Evolutionary conservation across 73 alveolate species (phyloP).

Genomic region (Paramecium pentaurelia): DNA sequence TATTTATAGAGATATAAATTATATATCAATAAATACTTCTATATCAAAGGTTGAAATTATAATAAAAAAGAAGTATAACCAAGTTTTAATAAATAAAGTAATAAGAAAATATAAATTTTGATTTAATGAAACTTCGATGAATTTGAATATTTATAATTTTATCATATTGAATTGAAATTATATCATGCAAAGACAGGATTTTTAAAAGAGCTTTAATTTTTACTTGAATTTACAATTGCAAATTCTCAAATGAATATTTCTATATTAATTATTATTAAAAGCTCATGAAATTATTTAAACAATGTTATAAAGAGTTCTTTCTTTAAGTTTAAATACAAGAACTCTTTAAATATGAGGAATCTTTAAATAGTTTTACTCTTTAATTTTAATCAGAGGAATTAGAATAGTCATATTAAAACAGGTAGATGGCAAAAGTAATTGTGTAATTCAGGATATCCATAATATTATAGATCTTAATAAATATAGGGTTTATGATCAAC

Average conservation of each 20-base stretch:
- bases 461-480: neutral
- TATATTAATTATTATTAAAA: neutral
- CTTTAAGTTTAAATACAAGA: neutral
- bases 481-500: neutral
- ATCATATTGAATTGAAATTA: no score
- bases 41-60: neutral
- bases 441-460: slow-evolving; percentile 12
- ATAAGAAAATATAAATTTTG: neutral
- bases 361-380: neutral
- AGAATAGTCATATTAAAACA: neutral
- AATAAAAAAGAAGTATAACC: no score
- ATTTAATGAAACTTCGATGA: no score
- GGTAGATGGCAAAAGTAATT: neutral
- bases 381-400: neutral
- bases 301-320: neutral
- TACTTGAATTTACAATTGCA: neutral
- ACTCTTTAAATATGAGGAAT: neutral
- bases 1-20: neutral
- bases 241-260: neutral
- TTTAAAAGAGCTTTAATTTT: neutral
- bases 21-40: neutral
- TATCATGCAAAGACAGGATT: neutral
- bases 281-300: neutral
- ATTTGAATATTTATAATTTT: no score
- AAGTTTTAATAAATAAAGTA: no score